Base-by-base conservation (phyloP, 2,329 filamentous ascomycete species). In the Epichloe gansuensis region DNA sequence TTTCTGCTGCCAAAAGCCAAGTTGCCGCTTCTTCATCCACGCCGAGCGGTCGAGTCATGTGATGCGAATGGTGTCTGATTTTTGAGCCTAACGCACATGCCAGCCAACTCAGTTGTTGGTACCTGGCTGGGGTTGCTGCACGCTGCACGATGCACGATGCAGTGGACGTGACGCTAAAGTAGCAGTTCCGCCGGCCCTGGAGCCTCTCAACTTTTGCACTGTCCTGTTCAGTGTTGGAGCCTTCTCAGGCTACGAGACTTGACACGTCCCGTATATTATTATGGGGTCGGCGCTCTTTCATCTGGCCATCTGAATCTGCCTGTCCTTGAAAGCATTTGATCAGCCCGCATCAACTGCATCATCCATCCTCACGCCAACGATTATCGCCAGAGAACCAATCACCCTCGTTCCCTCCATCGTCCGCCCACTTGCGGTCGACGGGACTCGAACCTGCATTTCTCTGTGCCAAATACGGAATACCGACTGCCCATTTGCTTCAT, bases 41-140 rank as follows among this genome's bases (percentile, higher is more conserved):
- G n/a, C 45, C 45, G 45, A 23, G 31, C 31, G 11, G 21, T 47
- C 31, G 35, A 43, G 52, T 53, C 52, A 53, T 51, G 52, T 53
- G 52, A 53, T 47, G 45, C 45, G 17, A 23, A 8, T 28, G 46
- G 46, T 15, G 11, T 46, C 9, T 17, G 21, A 43, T n/a, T 8
- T 21, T 3, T 15, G 39, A 21, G 17, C 17, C 17, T 2, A 21
- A 21, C 17, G 17, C 17, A 21, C 17, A 21, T 21, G 17, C 1
- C 17, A 21, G 17, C 17, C 17, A 21, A 21, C 17, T 21, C 17
- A 21, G 17, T 21, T 21, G 17, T 21, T 21, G 28, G 28, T 9
- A 31, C 28, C 28, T 9, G 8, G 28, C 28, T 31, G 28, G 28
- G 28, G 9, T 25, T 25, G 17, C 41, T 43, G 41, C 41, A 43